Evolutionary conservation across 139 green algal species (phyloP), one percentile per base, ranked within the genome.

Genomic region (Asterochloris erici): DNA sequence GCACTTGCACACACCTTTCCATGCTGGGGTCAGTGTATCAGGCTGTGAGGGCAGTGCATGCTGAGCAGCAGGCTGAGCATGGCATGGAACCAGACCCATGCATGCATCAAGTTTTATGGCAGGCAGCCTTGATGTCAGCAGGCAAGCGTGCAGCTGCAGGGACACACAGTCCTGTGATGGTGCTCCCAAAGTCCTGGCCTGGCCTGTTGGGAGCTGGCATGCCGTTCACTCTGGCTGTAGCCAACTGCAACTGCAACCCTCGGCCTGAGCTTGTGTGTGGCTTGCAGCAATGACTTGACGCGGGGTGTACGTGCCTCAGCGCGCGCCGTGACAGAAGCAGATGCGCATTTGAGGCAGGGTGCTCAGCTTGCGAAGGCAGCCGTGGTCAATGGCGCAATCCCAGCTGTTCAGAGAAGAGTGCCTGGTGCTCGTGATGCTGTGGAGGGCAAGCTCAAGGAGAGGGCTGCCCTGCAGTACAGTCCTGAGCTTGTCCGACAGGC

Each of bases 231-330:
- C 6, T 54, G 38, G 38, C 38, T 54, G 38, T 54, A 54, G 38
- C 38, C 38, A 54, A 10, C 6, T 24, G 17, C 21, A 24, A 71
- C 66, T 71, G 66, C 66, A 71, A 24, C 10, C 1, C 21, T 24
- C 10, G 66, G 19, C 66, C 66, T 21, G 21, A 24, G 21, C 17
- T 21, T 24, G 21, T 71, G 66, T 71, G 17, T 21, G 17, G 66
- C 66, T 26, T 81, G 77, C 77, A 81, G 77, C 63, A 62, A 74
- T 61, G 77, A 81, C 27, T 14, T 81, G 19, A 69, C 77, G 54
- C 27, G 27, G 69, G 77, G 77, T 10, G 63, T 81, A 23, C 77
- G 28, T 19, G 73, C 77, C 26, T 81, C 77, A 23, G 77, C 77
- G 16, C 28, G 61, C 61, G 77, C 77, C 63, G 63, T 81, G 63